phyloP scores from a whole-genome alignment of 2,329 filamentous ascomycete genomes.

The Penicillium paneum region DNA sequence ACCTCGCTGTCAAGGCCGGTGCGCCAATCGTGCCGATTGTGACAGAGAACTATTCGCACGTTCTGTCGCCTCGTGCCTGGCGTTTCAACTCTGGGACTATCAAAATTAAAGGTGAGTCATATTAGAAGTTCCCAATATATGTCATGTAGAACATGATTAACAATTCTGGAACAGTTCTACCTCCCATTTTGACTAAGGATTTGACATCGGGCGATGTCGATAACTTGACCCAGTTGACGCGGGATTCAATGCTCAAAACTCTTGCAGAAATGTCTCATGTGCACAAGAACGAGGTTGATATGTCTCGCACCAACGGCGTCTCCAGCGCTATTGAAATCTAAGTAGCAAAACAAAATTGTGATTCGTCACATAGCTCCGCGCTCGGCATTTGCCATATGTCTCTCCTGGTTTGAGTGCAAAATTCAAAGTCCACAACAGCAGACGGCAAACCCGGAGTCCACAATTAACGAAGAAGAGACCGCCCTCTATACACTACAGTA shows the following conservation, averaged over 20 bases:
- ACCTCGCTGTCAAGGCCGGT: slow-evolving; percentile 88
- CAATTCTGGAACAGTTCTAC: slow-evolving; percentile 58
- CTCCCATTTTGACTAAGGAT: slow-evolving; percentile 73
- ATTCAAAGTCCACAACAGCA: neutral
- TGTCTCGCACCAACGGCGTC: slow-evolving; percentile 21
- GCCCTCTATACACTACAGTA: neutral
- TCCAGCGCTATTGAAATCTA: slow-evolving; percentile 38
- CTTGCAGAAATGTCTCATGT: slow-evolving; percentile 44
- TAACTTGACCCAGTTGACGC: slow-evolving; percentile 63
- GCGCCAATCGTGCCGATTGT: slow-evolving; percentile 89
- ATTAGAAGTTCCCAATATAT: neutral
- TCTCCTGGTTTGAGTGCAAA: neutral
- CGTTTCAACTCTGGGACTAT: slow-evolving; percentile 68
- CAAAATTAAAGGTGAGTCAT: slow-evolving; percentile 65
- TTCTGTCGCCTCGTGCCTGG: slow-evolving; percentile 62
- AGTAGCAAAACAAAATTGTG: slow-evolving; percentile 10
- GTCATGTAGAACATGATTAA: neutral
- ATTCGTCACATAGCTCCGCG: neutral
- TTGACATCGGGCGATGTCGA: slow-evolving; percentile 76
- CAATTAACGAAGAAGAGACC: neutral
- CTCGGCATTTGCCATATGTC: neutral
- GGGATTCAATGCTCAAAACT: slow-evolving; percentile 70
- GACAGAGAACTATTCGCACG: slow-evolving; percentile 72
- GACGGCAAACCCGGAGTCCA: neutral
- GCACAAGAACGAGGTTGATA: slow-evolving; percentile 19